A percentile compares a stretch with the other conserved stretches of the same genome.
Evolutionary conservation across 768 basidiomycete species (phyloP).

Genomic region (Austroboletus eburneus): DNA sequence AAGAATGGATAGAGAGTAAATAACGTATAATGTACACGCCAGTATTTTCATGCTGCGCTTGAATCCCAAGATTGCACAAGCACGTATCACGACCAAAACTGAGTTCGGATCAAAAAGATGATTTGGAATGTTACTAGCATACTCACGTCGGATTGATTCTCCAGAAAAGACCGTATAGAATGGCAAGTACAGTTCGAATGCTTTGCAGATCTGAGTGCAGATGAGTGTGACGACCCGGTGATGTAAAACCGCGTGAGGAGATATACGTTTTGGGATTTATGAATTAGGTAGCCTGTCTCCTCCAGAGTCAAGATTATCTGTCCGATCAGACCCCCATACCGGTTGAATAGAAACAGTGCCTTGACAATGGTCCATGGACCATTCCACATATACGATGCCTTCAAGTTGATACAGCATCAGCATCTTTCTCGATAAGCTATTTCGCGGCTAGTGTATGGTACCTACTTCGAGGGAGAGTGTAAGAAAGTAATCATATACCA

Average conservation of each 20-base stretch:
- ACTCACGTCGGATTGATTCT: slow-evolving; percentile 25
- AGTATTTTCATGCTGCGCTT: background rate
- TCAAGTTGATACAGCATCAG: background rate
- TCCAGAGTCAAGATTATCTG: slow-evolving; percentile 20
- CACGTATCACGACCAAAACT: slow-evolving; percentile 26
- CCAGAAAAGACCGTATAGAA: slow-evolving; percentile 9
- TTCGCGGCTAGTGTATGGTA: background rate
- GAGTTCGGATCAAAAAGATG: background rate
- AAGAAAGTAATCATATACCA: slow-evolving; percentile 25
- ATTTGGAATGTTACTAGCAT: background rate
- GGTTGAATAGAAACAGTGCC: slow-evolving; percentile 9
- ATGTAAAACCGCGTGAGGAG: background rate
- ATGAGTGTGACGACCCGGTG: background rate
- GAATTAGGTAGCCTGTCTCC: slow-evolving; percentile 19
- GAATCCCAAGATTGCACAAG: slow-evolving; percentile 22
- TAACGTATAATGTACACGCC: slow-evolving; percentile 6
- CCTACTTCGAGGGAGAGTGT: slow-evolving; percentile 26
- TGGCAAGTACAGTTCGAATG: background rate
- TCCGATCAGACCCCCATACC: slow-evolving; percentile 18
- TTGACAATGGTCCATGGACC: slow-evolving; percentile 13
- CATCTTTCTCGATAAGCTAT: background rate
- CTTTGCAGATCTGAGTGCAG: slow-evolving; percentile 14
- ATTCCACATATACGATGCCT: slow-evolving; percentile 19
- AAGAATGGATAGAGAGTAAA: slow-evolving; percentile 6
- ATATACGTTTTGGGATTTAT: slow-evolving; percentile 14